Evolutionary conservation across 352 stramenopile genomes (phyloP).

Genomic region (Globisporangium ultimum): DNA sequence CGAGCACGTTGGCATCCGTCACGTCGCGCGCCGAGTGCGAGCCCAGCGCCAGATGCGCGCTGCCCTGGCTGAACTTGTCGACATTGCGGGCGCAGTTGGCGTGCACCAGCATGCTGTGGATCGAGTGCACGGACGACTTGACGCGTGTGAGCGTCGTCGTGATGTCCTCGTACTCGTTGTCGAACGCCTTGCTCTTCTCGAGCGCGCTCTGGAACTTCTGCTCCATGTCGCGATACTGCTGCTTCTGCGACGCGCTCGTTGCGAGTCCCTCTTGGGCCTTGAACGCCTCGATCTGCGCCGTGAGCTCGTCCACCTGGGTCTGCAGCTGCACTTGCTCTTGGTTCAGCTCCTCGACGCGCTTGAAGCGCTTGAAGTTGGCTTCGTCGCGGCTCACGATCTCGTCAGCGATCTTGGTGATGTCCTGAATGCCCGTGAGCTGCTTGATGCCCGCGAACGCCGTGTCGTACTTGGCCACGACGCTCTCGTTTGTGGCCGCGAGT

Average conservation of each 20-base stretch:
- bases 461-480: conserved; percentile 54
- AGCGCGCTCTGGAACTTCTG: conserved; percentile 31
- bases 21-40: conserved; percentile 39
- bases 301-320: conserved; percentile 44
- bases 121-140: conserved; percentile 70
- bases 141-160: conserved; percentile 48
- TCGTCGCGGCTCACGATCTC: conserved; percentile 62
- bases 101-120: conserved; percentile 66
- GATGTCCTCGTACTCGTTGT: conserved; percentile 56
- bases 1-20: conserved; percentile 64
- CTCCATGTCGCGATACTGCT: conserved; percentile 41
- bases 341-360: conserved; percentile 65
- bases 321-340: conserved; percentile 52
- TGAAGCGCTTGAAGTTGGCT: conserved; percentile 80
- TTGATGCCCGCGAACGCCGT: conserved; percentile 62
- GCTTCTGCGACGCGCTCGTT: conserved; percentile 52
- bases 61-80: conserved; percentile 27
- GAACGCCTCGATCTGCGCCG: conserved; percentile 50
- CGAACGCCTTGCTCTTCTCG: conserved; percentile 39
- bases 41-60: conserved; percentile 18
- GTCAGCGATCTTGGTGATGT: conserved; percentile 42
- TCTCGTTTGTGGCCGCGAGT: conserved; percentile 40
- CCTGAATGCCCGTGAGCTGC: conserved; percentile 43
- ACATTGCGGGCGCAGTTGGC: conserved; percentile 40
- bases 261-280: conserved; percentile 66